These are phyloP conservation scores for Ophiosphaerella korrae DNA, from an alignment of 2,329 filamentous ascomycete genomes.

Conservation along the genomic window DNA sequence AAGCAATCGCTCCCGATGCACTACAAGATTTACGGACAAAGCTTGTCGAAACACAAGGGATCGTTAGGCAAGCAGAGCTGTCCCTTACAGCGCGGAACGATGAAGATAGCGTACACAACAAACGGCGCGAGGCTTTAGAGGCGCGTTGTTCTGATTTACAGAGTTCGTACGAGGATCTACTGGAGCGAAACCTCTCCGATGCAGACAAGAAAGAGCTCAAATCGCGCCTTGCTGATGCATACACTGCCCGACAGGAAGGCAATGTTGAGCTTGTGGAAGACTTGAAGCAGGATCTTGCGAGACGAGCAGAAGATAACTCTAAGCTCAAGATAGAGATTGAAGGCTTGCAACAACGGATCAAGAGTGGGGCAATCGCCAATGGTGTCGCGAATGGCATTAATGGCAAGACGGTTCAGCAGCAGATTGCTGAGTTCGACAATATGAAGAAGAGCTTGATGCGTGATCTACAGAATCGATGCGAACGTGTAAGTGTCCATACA, in stretches of 20 bases:
- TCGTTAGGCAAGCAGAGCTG: constrained; percentile 90
- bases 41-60: constrained; percentile 86
- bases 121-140: constrained; percentile 77
- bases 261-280: constrained; percentile 76
- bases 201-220: constrained; percentile 85
- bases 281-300: constrained; percentile 74
- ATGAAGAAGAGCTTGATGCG: constrained; percentile 99
- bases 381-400: constrained; percentile 64
- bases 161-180: constrained; percentile 80
- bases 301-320: constrained; percentile 80
- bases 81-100: constrained; percentile 74
- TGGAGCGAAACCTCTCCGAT: constrained; percentile 78
- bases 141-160: constrained; percentile 74
- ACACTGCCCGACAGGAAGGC: constrained; percentile 74
- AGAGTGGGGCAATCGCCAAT: constrained; percentile 66
- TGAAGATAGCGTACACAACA: constrained; percentile 64
- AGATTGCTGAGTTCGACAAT: constrained; percentile 96
- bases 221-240: constrained; percentile 74
- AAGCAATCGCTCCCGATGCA: constrained; percentile 80
- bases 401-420: constrained; percentile 93
- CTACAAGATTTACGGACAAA: constrained; percentile 76
- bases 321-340: constrained; percentile 82
- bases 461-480: constrained; percentile 96
- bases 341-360: constrained; percentile 75
- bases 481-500: constrained; percentile 64